Base-by-base conservation (phyloP, 1,284 basidiomycete genomes). In the Microbotryum scabiosae region DNA sequence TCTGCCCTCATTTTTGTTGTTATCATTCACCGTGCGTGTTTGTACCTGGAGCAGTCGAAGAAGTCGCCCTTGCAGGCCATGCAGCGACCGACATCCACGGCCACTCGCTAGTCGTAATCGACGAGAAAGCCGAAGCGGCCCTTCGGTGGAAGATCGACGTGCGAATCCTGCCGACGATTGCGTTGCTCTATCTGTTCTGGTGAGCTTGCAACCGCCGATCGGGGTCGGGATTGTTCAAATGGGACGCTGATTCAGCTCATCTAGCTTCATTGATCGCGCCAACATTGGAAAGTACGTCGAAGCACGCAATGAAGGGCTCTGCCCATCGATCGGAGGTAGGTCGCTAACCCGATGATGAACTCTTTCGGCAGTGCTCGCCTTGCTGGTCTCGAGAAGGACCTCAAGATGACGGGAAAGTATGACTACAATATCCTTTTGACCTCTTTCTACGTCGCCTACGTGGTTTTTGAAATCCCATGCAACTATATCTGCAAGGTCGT, bases 391-490 rank as follows among this genome's bases (percentile, higher is more conserved):
- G 79, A 82, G 67, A 79, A 74, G 47, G 78, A 80, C 51, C 75
- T 85, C 45, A 65, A 76, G n/a, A 77, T 85, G 73, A 76, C 78
- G 3, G 79, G 81, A 51, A 71, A 78, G 18, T 41, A 32, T 32
- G 32, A 12, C 30, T 62, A 56, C 44, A 71, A 70, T 60, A 68
- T 72, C 41, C 60, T 72, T n/a, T 54, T 72, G 49, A 71, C 70
- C 18, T 41, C 61, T 12, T 68, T 67, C 63, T 71, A 64, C 60
- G 81, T 82, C 20, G 82, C 83, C 1, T 85, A 85, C 65, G 82
- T 83, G 48, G 71, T 75, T 16, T 71, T 70, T 26, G 83, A 85
- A 65, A 71, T 85, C 20, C 84, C 84, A 3, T 81, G 79, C 16
- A 85, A 84, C 66, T 72, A 84, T 46, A 62, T 84, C 47, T 64